Base-by-base conservation (phyloP, 805 yeast species). In the Saccharomycopsis sp. region DNA sequence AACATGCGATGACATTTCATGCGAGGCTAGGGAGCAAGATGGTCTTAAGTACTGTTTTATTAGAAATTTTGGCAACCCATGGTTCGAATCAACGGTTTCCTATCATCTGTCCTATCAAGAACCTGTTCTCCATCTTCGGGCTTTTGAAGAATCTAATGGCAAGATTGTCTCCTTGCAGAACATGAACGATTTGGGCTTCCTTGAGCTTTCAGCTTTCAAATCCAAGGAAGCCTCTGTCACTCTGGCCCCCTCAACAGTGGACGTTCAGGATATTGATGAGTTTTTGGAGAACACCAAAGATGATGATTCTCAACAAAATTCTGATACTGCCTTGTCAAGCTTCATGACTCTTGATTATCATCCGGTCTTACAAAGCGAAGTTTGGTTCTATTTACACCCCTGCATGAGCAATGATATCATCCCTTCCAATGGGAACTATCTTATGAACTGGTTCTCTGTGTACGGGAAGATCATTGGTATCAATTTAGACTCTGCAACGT, bases 371-470 rank as follows among this genome's bases (percentile, higher is more conserved):
- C 9, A 25, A 5, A 15, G 18, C 17, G 18, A 25, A 12, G 26
- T 34, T 5, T 39, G 38, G 38, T 34, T 34, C 15, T 39, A 19
- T 18, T 4, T 39, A 19, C 38, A 34, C 19, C 38, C 43, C 21
- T 39, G 43, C 19, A 37, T 13, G 13, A 20, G 34, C 4, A 27
- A 34, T 18, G 29, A 38, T 7, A 5, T 30, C 7, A 7, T 38
- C 15, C 29, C 30, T 6, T 18, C 12, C 12, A n/a, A 15, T 23
- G 3, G 17, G n/a, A 19, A 5, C 29, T 8, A 38, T n/a, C 9
- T 39, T 5, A 13, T 39, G 4, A 4, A 26, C 10, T 34, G 43
- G 38, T 32, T 26, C 19, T 15, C 34, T 8, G 15, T 34, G 2
- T 34, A 39, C 19, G 38, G 38, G 12, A 33, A 4, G 27, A 12